Conservation (phyloP, 495 filamentous ascomycete species). For the Penicillium dipodomyicola region DNA sequence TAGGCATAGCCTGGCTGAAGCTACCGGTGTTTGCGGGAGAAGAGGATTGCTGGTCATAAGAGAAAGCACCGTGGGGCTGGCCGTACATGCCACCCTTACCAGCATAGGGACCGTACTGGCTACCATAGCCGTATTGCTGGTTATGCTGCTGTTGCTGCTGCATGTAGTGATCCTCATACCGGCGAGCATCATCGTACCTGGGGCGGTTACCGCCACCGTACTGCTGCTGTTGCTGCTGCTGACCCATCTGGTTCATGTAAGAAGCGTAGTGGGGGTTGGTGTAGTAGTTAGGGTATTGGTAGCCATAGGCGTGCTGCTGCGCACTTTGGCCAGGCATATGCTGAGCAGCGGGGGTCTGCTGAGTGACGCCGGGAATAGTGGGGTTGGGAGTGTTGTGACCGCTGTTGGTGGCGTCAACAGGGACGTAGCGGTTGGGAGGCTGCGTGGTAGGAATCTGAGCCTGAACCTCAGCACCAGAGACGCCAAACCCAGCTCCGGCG, state of each 20-base stretch:
- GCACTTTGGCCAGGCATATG: slow-evolving; percentile 58
- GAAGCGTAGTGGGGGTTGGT: slow-evolving; percentile 72
- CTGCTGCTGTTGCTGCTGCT: slow-evolving; percentile 28
- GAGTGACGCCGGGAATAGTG: slow-evolving; percentile 64
- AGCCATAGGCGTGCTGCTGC: slow-evolving; percentile 54
- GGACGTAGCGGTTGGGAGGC: slow-evolving; percentile 65
- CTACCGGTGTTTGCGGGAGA: slow-evolving; percentile 69
- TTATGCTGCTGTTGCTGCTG: slow-evolving; percentile 41
- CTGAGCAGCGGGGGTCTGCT: slow-evolving; percentile 59
- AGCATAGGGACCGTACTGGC: slow-evolving; percentile 69
- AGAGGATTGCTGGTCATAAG: slow-evolving; percentile 68
- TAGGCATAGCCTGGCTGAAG: slow-evolving; percentile 64
- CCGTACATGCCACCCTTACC: slow-evolving; percentile 77
- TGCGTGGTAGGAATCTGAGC: slow-evolving; percentile 73
- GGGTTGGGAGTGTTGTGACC: slow-evolving; percentile 89
- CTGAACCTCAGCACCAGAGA: slow-evolving; percentile 66
- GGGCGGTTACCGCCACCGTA: slow-evolving; percentile 53
- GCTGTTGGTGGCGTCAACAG: slow-evolving; percentile 73
- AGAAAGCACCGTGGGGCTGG: slow-evolving; percentile 73
- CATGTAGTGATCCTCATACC: slow-evolving; percentile 45
- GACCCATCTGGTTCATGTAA: slow-evolving; percentile 70
- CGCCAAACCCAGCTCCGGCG: slow-evolving; percentile 63
- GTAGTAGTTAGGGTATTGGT: slow-evolving; percentile 72
- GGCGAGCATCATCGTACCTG: slow-evolving; percentile 55
- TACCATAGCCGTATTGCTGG: slow-evolving; percentile 65